Evolutionary conservation across 441 rosid genomes (phyloP), one percentile per base, ranked within the genome.

Genomic region (Gossypium aridum): DNA sequence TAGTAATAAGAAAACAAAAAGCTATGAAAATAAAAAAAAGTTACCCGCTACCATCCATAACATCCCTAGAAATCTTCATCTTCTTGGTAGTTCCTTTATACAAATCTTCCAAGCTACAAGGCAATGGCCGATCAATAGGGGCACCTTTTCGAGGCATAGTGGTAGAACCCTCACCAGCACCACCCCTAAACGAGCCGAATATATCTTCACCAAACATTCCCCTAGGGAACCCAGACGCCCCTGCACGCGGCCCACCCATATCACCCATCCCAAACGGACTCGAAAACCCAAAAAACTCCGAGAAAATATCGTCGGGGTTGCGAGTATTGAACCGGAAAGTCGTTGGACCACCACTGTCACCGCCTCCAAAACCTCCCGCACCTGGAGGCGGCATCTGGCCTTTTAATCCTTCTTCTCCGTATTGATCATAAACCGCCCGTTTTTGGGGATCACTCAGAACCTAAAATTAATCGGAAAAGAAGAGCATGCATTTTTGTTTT

Each of bases 361-460:
- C 86, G 3, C 75, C 85, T 0, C 80, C 43, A 72, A 80, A 84
- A 13, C 87, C 93, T 12, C 85, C 83, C 2, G 88, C 80, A 0
- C 87, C 92, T 0, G 92, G 90, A 1, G 96, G 90, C 9, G 94
- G 96, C 47, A 86, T 85, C 71, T 89, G 96, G 13, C 86, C 90
- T 76, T 87, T 91, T 75, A 92, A 77, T 7, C 93, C 97, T 75
- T 92, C 97, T 75, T 92, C 97, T 13, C 97, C 97, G 74, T 86
- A 88, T 70, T 91, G 96, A 78, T 92, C 94, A 72, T 91, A 92
- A 17, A 90, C 74, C 9, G 87, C 87, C 62, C 96, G 84, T 77
- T 88, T 92, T 51, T 89, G 94, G 20, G 93, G 87, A 86, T 91
- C 96, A 74, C 96, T 92, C 81, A 92, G 78, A 39, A 90, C 96